phyloP scores from a whole-genome alignment of 371 early-diverging fungal species.

The Sanchytrium tribonematis region DNA sequence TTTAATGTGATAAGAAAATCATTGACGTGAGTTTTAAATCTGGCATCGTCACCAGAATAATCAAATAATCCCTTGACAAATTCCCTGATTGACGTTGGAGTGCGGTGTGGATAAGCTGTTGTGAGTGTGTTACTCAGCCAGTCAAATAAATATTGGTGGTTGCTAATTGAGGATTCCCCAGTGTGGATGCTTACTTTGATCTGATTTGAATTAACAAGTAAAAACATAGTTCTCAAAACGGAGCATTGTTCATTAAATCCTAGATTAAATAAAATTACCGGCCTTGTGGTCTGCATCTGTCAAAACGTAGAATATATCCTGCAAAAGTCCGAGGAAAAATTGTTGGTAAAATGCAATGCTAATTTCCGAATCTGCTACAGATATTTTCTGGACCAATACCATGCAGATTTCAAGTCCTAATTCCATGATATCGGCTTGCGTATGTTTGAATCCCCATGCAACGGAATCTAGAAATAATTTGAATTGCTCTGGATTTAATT shows the following conservation, averaged over 20 bases:
- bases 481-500: constrained; percentile 33
- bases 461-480: constrained; percentile 62
- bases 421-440: constrained; percentile 86
- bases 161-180: neutral
- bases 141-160: neutral
- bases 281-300: constrained; percentile 90
- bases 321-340: constrained; percentile 56
- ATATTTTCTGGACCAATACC: constrained; percentile 53
- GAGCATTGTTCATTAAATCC: constrained; percentile 50
- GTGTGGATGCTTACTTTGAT: constrained; percentile 22
- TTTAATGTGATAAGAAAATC: constrained; percentile 89
- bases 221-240: constrained; percentile 61
- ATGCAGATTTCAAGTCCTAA: constrained; percentile 49
- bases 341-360: constrained; percentile 63
- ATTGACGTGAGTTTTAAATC: constrained; percentile 69
- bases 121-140: neutral
- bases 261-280: constrained; percentile 22
- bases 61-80: constrained; percentile 67
- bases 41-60: constrained; percentile 34
- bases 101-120: neutral
- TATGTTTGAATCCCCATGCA: constrained; percentile 96
- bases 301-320: constrained; percentile 80
- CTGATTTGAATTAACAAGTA: constrained; percentile 41
- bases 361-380: constrained; percentile 35
- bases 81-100: constrained; percentile 21